A percentile compares a stretch with the other conserved stretches of the same genome.
phyloP scores from a whole-genome alignment of 73 alveolate genomes.

The Blepharisma stoltei region DNA sequence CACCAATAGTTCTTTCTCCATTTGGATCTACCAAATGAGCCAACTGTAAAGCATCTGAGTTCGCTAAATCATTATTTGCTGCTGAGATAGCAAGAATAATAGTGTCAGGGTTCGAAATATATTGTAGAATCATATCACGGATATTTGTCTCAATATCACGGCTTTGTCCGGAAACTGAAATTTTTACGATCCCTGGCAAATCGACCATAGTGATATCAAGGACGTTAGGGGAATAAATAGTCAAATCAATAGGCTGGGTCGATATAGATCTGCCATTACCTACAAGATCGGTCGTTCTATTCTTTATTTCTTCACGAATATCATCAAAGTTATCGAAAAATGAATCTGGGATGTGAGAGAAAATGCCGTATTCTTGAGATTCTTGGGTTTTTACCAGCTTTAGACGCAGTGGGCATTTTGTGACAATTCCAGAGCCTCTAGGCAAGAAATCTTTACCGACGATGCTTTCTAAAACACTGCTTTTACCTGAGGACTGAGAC shows the following conservation, averaged over 20 bases:
- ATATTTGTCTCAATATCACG: conserved; percentile 71
- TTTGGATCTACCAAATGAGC: conserved; percentile 92
- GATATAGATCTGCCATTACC: conserved; percentile 47
- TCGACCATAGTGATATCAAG: conserved; percentile 94
- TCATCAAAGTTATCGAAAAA: conserved; percentile 43
- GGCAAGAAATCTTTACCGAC: conserved; percentile 95
- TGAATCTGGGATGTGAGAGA: conserved; percentile 37
- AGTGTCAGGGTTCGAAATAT: conserved; percentile 71
- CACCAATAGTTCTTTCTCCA: conserved; percentile 92
- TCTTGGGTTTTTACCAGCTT: conserved; percentile 47
- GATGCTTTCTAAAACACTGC: conserved; percentile 88
- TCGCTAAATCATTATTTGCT: conserved; percentile 75
- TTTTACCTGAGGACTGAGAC: conserved; percentile 70
- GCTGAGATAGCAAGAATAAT: conserved; percentile 92
- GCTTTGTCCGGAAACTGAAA: conserved; percentile 89
- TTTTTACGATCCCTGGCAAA: conserved; percentile 86
- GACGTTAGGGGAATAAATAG: conserved; percentile 79
- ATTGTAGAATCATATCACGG: conserved; percentile 65
- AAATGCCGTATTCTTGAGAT: neutral
- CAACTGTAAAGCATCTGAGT: conserved; percentile 91
- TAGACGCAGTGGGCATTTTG: conserved; percentile 90
- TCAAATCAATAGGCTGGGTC: conserved; percentile 49
- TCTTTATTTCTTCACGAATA: conserved; percentile 54
- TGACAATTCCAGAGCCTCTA: conserved; percentile 94
- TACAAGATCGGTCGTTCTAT: conserved; percentile 36